phyloP scores from a whole-genome alignment of 768 basidiomycete genomes.

The Tylopilus plumbeoviolaceoides region DNA sequence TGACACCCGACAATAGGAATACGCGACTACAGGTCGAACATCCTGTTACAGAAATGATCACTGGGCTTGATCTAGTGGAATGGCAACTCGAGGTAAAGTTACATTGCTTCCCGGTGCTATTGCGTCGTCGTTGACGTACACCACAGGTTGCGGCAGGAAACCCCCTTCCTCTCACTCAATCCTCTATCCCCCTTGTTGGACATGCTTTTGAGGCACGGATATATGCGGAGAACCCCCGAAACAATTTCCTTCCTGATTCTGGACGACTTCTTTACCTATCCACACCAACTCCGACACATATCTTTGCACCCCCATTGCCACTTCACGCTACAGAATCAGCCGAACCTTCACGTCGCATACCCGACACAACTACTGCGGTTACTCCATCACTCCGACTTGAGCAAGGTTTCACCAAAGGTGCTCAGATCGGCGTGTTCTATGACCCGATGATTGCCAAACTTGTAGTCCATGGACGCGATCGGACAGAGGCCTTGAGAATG shows the following conservation, averaged over 20 bases:
- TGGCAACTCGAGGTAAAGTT: constrained; percentile 80
- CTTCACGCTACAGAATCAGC: constrained; percentile 26
- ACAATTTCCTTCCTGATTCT: constrained; percentile 90
- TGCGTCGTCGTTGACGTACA: background rate
- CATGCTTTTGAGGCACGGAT: constrained; percentile 95
- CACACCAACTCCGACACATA: constrained; percentile 69
- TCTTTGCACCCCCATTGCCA: constrained; percentile 50
- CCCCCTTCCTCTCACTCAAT: constrained; percentile 72
- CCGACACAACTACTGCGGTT: constrained; percentile 27
- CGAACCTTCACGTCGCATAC: constrained; percentile 21
- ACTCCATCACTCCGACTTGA: constrained; percentile 76
- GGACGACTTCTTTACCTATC: constrained; percentile 78
- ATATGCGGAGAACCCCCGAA: constrained; percentile 92
- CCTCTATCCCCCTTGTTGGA: constrained; percentile 78
- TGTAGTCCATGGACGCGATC: constrained; percentile 81
- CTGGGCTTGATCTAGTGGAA: constrained; percentile 89
- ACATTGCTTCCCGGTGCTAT: background rate
- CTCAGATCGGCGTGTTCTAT: constrained; percentile 84
- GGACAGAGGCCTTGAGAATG: constrained; percentile 78
- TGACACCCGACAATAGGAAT: constrained; percentile 48
- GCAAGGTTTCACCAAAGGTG: constrained; percentile 79
- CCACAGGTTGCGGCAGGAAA: constrained; percentile 83
- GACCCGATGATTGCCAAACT: constrained; percentile 93
- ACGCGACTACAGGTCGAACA: constrained; percentile 86
- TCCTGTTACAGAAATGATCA: constrained; percentile 94